Percentiles rank a stretch among this genome's conserved stretches.
Evolutionary conservation across 768 basidiomycete genomes (phyloP).

Genomic region (Epithele typhae): DNA sequence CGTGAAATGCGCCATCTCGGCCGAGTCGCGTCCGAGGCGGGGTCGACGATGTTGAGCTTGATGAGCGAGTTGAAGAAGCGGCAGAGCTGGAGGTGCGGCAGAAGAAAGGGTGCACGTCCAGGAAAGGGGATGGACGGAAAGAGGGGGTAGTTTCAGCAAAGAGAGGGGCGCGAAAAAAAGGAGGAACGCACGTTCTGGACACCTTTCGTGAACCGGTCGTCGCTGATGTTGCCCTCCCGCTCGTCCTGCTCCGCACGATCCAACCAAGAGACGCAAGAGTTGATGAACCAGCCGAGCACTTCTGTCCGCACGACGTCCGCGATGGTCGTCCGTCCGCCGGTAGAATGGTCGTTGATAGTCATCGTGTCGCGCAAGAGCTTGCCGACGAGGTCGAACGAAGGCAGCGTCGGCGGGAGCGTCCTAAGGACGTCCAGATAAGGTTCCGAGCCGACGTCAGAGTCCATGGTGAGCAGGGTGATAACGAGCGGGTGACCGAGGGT

Average conservation of each 20-base stretch:
- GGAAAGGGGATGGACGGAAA: no score
- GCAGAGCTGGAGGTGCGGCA: conserved; percentile 47
- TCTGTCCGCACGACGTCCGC: conserved; percentile 62
- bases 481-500: conserved; percentile 66
- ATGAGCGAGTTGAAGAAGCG: conserved; percentile 73
- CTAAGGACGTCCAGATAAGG: conserved; percentile 62
- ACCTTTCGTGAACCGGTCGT: conserved; percentile 70
- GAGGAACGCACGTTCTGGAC: conserved; percentile 62
- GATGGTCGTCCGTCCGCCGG: conserved; percentile 51
- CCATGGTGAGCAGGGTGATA: conserved; percentile 44
- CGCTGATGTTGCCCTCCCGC: conserved; percentile 60
- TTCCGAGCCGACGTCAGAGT: conserved; percentile 30
- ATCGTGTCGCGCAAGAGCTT: conserved; percentile 63
- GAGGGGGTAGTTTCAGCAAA: no score
- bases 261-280: conserved; percentile 65
- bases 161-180: no score
- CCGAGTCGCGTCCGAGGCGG: conserved; percentile 58
- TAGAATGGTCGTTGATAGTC: conserved; percentile 33
- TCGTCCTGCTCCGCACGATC: conserved; percentile 69
- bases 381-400: conserved; percentile 71
- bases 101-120: no score
- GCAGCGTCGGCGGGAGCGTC: conserved; percentile 64
- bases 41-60: conserved; percentile 61
- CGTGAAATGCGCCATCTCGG: conserved; percentile 77
- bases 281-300: conserved; percentile 67